These are phyloP conservation scores for Boletus sp. DNA, from an alignment of 768 basidiomycete genomes.

Conservation along the genomic window DNA sequence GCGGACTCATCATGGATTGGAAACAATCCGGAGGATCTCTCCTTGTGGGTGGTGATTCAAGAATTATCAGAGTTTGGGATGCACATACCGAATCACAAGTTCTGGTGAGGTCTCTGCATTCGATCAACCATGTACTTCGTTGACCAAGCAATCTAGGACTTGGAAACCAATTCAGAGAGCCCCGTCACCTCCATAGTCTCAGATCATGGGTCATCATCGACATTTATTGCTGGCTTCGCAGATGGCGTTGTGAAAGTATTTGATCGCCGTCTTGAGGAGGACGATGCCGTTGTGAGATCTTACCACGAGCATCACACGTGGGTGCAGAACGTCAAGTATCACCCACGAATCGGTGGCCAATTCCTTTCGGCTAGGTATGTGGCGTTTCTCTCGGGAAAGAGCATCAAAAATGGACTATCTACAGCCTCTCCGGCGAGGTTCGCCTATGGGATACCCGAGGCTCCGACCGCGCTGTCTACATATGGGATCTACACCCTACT, in stretches of 20 bases:
- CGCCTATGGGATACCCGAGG: constrained; percentile 88
- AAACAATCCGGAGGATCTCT: constrained; percentile 82
- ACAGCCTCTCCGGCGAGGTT: constrained; percentile 83
- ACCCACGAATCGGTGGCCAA: constrained; percentile 63
- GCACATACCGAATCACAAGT: constrained; percentile 82
- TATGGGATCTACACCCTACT: constrained; percentile 61
- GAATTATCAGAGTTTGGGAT: constrained; percentile 90
- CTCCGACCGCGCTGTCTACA: constrained; percentile 51
- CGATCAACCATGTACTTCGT: background rate
- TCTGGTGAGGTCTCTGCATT: constrained; percentile 45
- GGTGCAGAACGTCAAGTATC: constrained; percentile 89
- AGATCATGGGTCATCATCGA: constrained; percentile 70
- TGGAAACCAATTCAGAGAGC: constrained; percentile 86
- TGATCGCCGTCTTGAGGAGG: constrained; percentile 83
- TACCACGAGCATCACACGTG: constrained; percentile 80
- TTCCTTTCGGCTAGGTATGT: constrained; percentile 84
- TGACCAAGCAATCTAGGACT: constrained; percentile 51
- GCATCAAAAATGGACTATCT: background rate
- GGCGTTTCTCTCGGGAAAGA: background rate
- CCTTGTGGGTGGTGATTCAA: constrained; percentile 89
- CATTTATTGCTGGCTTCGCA: constrained; percentile 87
- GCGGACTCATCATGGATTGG: constrained; percentile 90
- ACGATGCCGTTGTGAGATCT: constrained; percentile 76
- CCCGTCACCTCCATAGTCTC: constrained; percentile 84
- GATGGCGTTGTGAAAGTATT: constrained; percentile 89